Evolutionary conservation across 805 yeast species (phyloP).

Genomic region (Hanseniaspora meyeri): DNA sequence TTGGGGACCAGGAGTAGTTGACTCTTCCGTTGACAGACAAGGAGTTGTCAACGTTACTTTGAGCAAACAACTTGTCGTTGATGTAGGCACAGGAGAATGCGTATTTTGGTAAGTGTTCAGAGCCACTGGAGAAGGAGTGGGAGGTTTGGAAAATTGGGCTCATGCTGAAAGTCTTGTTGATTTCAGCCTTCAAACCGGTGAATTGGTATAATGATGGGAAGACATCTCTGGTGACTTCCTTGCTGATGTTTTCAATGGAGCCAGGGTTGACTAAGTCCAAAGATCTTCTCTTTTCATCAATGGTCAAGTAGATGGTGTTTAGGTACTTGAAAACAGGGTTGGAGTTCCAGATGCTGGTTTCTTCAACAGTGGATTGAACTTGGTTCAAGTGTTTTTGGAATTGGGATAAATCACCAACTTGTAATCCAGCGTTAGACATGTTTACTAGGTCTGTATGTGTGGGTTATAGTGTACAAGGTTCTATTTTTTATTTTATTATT

Average conservation of each 20-base stretch:
- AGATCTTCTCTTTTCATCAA: conserved; percentile 66
- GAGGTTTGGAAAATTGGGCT: conserved; percentile 94
- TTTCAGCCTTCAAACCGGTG: conserved; percentile 92
- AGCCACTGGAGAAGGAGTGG: conserved; percentile 83
- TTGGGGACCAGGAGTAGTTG: conserved; percentile 80
- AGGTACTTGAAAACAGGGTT: conserved; percentile 73
- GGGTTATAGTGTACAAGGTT: background rate
- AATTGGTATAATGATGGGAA: conserved; percentile 80
- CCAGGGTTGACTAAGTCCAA: conserved; percentile 86
- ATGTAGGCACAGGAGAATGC: conserved; percentile 85
- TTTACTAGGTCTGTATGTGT: background rate
- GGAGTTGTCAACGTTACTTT: conserved; percentile 86
- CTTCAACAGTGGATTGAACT: conserved; percentile 44
- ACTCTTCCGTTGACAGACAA: conserved; percentile 74
- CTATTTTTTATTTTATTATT: background rate
- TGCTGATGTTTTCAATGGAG: conserved; percentile 80
- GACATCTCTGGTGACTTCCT: conserved; percentile 89
- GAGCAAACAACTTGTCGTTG: conserved; percentile 70
- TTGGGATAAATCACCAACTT: conserved; percentile 50
- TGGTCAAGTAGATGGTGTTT: conserved; percentile 59
- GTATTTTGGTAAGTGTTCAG: conserved; percentile 75
- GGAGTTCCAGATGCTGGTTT: conserved; percentile 58
- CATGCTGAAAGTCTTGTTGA: conserved; percentile 79
- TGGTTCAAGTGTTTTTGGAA: conserved; percentile 34
- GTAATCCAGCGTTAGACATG: conserved; percentile 31